These are phyloP conservation scores for Candida sanyaensis DNA, from an alignment of 1,139 yeast genomes.

Conservation along the genomic window DNA sequence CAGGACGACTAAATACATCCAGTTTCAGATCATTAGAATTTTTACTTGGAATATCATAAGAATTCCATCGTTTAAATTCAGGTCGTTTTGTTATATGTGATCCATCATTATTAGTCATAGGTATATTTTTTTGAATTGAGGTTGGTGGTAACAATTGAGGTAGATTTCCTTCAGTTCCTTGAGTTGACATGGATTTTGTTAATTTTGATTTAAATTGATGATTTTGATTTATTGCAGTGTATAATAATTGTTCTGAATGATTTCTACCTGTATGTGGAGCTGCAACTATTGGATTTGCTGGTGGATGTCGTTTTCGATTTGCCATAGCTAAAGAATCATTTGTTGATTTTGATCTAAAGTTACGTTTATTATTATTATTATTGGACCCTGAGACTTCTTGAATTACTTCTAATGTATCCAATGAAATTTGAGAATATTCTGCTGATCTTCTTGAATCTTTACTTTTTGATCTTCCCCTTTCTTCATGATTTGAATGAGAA, in stretches of 20 bases:
- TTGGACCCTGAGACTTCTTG: not conserved
- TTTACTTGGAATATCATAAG: slow-evolving; percentile 12
- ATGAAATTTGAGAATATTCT: not conserved
- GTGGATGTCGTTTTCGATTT: slow-evolving; percentile 1
- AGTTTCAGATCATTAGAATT: not conserved
- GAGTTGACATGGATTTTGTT: slow-evolving; percentile 12
- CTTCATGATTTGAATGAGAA: not conserved
- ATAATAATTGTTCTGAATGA: slow-evolving; percentile 7
- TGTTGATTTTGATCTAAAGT: slow-evolving; percentile 5
- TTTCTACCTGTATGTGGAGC: slow-evolving; percentile 2
- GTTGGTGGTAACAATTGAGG: not conserved
- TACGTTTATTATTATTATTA: not conserved
- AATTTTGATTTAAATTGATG: slow-evolving; percentile 8
- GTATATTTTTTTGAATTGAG: slow-evolving; percentile 11
- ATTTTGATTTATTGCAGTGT: slow-evolving; percentile 14
- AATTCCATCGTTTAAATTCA: slow-evolving; percentile 27
- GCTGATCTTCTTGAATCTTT: not conserved
- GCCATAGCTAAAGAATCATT: not conserved
- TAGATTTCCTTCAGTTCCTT: slow-evolving; percentile 4
- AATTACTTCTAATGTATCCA: not conserved
- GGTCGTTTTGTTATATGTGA: not conserved
- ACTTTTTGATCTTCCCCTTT: slow-evolving; percentile 6
- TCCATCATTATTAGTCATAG: slow-evolving; percentile 4
- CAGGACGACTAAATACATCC: not conserved
- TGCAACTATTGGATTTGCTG: too few species aligned